phyloP scores from a whole-genome alignment of 176 grass and related monocot genomes.

The Lolium multiflorum region DNA sequence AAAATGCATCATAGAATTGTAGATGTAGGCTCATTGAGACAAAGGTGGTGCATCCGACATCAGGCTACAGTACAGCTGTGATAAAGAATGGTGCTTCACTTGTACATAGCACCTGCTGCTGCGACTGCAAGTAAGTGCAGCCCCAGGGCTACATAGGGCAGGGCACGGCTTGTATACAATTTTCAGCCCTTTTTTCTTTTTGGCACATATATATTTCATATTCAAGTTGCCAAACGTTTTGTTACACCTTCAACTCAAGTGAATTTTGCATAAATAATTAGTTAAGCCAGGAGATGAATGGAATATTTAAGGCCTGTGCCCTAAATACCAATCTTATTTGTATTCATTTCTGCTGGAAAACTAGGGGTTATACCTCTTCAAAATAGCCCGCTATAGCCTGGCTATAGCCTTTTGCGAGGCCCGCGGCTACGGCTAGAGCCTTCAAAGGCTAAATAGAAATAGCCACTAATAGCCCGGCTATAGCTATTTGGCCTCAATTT shows the following conservation, averaged over 20 bases:
- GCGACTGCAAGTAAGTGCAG: neutral
- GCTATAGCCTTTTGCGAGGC: too few species aligned
- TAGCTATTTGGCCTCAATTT: too few species aligned
- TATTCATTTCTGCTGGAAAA: conserved; percentile 10
- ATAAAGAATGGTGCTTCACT: neutral
- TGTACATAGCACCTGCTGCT: conserved; percentile 13
- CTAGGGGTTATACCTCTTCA: too few species aligned
- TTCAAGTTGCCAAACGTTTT: conserved; percentile 26
- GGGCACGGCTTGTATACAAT: neutral
- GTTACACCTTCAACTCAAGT: conserved; percentile 12
- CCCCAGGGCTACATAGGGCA: neutral
- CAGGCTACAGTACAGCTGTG: neutral
- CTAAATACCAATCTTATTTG: neutral
- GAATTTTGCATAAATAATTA: conserved; percentile 1
- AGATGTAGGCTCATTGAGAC: neutral
- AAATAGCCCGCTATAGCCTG: too few species aligned
- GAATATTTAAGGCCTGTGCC: neutral
- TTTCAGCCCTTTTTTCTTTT: conserved; percentile 31
- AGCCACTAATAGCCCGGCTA: too few species aligned
- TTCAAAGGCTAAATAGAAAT: too few species aligned
- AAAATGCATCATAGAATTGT: neutral
- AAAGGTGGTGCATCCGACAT: conserved; percentile 10
- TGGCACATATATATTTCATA: conserved; percentile 25
- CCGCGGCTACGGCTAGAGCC: too few species aligned
- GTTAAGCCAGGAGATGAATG: neutral